Conservation (phyloP, 192 early-diverging fungal genomes). For the Gaertneriomyces semiglobifer region DNA sequence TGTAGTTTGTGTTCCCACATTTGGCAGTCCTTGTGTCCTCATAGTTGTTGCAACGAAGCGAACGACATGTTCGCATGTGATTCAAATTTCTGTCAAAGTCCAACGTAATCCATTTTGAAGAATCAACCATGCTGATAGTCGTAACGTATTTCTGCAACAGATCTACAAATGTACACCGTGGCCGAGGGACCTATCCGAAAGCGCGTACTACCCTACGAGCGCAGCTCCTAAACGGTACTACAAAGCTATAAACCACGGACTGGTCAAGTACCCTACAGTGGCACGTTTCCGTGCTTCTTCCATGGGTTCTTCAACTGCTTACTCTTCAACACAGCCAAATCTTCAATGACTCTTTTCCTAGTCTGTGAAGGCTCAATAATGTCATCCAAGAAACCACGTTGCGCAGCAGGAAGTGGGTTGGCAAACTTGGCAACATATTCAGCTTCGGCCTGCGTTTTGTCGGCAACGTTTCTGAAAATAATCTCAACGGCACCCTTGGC, state of each 20-base stretch:
- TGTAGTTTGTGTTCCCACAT: too few species aligned
- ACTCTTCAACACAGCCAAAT: slow-evolving; percentile 71
- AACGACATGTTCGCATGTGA: too few species aligned
- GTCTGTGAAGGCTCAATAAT: slow-evolving; percentile 64
- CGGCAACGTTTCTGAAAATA: slow-evolving; percentile 71
- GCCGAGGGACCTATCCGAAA: too few species aligned
- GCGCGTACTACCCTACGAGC: too few species aligned
- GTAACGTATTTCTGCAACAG: too few species aligned
- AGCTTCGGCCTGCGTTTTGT: slow-evolving; percentile 66
- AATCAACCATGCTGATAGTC: too few species aligned
- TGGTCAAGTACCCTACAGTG: slow-evolving; percentile 51
- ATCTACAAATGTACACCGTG: too few species aligned
- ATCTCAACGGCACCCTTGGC: slow-evolving; percentile 96
- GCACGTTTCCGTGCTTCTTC: slow-evolving; percentile 96
- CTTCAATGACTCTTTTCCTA: slow-evolving; percentile 79
- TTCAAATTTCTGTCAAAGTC: too few species aligned
- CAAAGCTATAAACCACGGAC: not conserved
- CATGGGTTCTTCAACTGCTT: slow-evolving; percentile 74
- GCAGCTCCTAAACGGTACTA: too few species aligned
- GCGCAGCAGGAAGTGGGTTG: slow-evolving; percentile 90
- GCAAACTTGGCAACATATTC: slow-evolving; percentile 87
- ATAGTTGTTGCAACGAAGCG: too few species aligned
- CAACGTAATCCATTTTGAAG: too few species aligned
- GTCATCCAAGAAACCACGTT: slow-evolving; percentile 67
- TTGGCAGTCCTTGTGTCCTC: too few species aligned